Evolutionary conservation across 495 filamentous ascomycete species (phyloP), one percentile per base, ranked within the genome.

Genomic region (Clohesyomyces aquaticus): DNA sequence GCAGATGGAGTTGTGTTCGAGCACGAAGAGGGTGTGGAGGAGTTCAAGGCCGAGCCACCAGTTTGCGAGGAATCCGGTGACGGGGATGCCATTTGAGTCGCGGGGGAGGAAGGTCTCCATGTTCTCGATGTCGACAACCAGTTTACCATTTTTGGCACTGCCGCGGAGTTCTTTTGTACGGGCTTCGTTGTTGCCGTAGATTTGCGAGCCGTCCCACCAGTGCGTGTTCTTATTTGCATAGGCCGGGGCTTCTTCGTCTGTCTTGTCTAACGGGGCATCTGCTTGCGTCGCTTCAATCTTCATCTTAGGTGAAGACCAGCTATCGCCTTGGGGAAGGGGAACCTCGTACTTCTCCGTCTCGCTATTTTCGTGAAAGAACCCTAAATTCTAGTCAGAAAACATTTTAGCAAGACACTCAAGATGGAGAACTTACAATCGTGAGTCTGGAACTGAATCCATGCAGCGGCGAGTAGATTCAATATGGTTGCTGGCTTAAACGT

Each of bases 391-490:
- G 16, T 47, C 32, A 47, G 43, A 8, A n/a, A n/a, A 41, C 9
- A n/a, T 41, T 9, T 41, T n/a, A 41, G 35, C 35, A 41, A 41
- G n/a, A 41, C 35, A n/a, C n/a, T n/a, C n/a, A 22, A 47, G 43
- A 47, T 6, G 21, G 16, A 22, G 19, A 9, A 22, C n/a, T 18
- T 47, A 47, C 43, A 78, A 55, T 79, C 77, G 51, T 78, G 77
- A 4, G 71, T 68, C 53, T 80, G 77, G 58, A 80, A 80, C 63
- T 80, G 78, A 27, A 80, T 80, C 78, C 78, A 80, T 0, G 77
- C 77, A 2, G 78, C 78, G 1, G 78, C 78, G 14, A 80, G 67
- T 48, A 80, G 41, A 65, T 80, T 80, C 28, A 80, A 38, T 11
- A 68, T 74, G 4, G 76, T 78, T 16, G 78, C 78, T 0, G 77